Conservation (phyloP, 768 basidiomycete species). For the Tylopilus felleus region DNA sequence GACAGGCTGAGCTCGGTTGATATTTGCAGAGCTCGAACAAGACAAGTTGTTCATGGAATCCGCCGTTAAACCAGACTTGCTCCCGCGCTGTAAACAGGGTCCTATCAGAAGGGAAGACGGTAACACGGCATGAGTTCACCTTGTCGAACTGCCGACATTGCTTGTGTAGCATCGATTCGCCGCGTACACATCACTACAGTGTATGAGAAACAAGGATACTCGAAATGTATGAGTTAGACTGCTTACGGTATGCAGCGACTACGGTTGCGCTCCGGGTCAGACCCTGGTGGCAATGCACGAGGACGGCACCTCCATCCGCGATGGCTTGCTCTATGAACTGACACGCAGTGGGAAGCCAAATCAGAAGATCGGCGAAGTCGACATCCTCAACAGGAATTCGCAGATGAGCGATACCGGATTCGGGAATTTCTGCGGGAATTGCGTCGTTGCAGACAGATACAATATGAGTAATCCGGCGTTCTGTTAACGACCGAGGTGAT, state of each 20-base stretch:
- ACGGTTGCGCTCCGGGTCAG: constrained; percentile 66
- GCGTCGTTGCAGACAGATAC: constrained; percentile 72
- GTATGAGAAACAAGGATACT: constrained; percentile 10
- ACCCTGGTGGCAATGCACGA: constrained; percentile 68
- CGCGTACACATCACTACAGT: constrained; percentile 63
- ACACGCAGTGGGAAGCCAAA: constrained; percentile 62
- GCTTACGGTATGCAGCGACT: constrained; percentile 73
- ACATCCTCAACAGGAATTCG: constrained; percentile 70
- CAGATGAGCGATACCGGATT: constrained; percentile 66
- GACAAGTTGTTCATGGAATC: constrained; percentile 75
- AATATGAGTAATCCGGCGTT: constrained; percentile 76
- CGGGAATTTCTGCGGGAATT: constrained; percentile 67
- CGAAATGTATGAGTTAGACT: background rate
- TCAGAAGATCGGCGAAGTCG: constrained; percentile 65
- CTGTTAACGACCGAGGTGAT: constrained; percentile 66
- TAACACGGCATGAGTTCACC: constrained; percentile 36
- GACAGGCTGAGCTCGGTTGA: constrained; percentile 53
- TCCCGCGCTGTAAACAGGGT: constrained; percentile 50
- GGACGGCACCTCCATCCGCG: constrained; percentile 52
- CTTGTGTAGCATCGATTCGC: constrained; percentile 52
- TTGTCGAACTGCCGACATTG: constrained; percentile 57
- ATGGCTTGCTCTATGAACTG: constrained; percentile 65
- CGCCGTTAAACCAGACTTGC: constrained; percentile 77
- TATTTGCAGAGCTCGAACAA: constrained; percentile 74
- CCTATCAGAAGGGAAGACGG: constrained; percentile 1